Percentiles rank a stretch among this genome's conserved stretches.
Evolutionary conservation across 345 rosid genomes (phyloP).

Genomic region (Stellera chamaejasme): DNA sequence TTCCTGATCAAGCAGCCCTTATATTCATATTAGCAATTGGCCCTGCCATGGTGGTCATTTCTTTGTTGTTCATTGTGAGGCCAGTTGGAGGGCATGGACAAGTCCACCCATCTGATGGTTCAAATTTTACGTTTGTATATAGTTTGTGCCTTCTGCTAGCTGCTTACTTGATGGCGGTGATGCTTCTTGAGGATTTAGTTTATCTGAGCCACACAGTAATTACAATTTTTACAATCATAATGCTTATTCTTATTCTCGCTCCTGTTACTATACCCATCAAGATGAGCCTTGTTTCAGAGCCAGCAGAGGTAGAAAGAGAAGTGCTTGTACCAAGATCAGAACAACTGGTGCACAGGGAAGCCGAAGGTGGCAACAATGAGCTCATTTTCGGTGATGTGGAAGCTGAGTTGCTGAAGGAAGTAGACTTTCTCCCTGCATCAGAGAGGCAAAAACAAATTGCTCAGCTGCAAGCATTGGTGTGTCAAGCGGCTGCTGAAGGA

Average conservation of each 20-base stretch:
- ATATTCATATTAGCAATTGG: slow-evolving; percentile 89
- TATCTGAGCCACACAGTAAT: slow-evolving; percentile 37
- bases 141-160: slow-evolving; percentile 73
- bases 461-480: slow-evolving; percentile 62
- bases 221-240: slow-evolving; percentile 36
- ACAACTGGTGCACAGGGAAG: slow-evolving; percentile 35
- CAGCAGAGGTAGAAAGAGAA: slow-evolving; percentile 36
- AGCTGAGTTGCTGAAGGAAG: slow-evolving; percentile 79
- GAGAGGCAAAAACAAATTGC: slow-evolving; percentile 77
- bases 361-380: slow-evolving; percentile 26
- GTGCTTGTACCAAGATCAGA: slow-evolving; percentile 34
- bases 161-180: slow-evolving; percentile 73
- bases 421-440: slow-evolving; percentile 69
- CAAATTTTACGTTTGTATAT: slow-evolving; percentile 53
- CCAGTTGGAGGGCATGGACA: slow-evolving; percentile 92
- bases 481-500: slow-evolving; percentile 83
- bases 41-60: slow-evolving; percentile 60
- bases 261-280: slow-evolving; percentile 60
- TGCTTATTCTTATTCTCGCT: slow-evolving; percentile 47
- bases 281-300: slow-evolving; percentile 38
- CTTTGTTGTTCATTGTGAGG: slow-evolving; percentile 68
- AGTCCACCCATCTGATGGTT: slow-evolving; percentile 48
- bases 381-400: slow-evolving; percentile 77
- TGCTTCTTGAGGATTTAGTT: slow-evolving; percentile 74
- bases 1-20: slow-evolving; percentile 71